Base-by-base conservation (phyloP, 148 eudicot species). In the Vaccinium vitisidaea region DNA sequence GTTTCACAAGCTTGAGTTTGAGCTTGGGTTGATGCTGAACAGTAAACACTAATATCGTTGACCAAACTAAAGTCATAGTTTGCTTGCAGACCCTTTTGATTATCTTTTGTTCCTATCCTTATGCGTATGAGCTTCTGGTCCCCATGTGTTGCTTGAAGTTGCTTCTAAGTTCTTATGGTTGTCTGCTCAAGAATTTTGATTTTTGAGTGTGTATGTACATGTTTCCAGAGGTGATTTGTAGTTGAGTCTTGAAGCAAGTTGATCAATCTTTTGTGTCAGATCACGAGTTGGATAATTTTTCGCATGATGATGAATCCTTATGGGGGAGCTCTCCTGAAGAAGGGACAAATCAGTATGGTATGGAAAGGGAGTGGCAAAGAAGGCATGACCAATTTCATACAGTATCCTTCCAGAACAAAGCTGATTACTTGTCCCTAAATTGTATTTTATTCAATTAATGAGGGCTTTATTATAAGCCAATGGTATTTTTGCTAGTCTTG, bases 321-420 rank as follows among this genome's bases (percentile, higher is more conserved):
- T 89, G 89, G 88, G 89, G 87, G 52, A 88, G 84, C 88, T 89
- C 88, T 53, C 90, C 86, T 85, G 95, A 90, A 36, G 90, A 89
- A 80, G 78, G 71, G 49, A 87, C 79, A 84, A 86, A 84, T 84
- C 85, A 88, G 69, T 85, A 89, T 85, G 91, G 88, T n/a, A 83
- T 95, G 86, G 91, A 95, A 67, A 93, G 97, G 85, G 96, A 97
- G 83, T 93, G 98, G 98, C 88, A 94, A 82, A 91, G 80, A 84
- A 87, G 99, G 86, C 93, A 83, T 75, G 91, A 93, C 78, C 92
- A 95, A 76, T 93, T 93, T 77, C 93, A 95, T 79, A 91, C 88
- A 59, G 99, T 97, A 95, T 82, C 58, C 82, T 86, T 71, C 21
- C 70, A 85, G 1, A 5, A 61, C 15, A 30, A 54, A 79, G 58